A percentile compares a stretch with the other conserved stretches of the same genome.
Conservation (phyloP, 1,284 basidiomycete genomes). For the Cystobasidiaceae sp. region DNA sequence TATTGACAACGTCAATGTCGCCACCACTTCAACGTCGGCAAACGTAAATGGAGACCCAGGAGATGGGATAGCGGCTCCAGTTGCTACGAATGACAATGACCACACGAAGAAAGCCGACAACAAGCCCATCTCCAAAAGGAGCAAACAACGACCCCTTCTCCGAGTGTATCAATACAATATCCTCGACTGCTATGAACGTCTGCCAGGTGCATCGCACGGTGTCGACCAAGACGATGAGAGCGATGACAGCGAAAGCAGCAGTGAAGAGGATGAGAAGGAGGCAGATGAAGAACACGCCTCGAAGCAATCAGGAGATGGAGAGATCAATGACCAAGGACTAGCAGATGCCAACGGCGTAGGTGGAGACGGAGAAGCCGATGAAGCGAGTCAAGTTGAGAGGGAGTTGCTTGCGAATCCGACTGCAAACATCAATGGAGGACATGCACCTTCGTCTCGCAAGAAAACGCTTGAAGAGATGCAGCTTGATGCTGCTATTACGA, state of each 20-base stretch:
- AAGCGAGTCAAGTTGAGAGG: too few relatives aligned
- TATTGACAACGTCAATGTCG: neutral
- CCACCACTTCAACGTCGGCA: too few relatives aligned
- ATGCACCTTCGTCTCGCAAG: too few relatives aligned
- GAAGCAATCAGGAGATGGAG: too few relatives aligned
- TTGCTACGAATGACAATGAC: neutral
- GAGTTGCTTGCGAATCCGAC: too few relatives aligned
- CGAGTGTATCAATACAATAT: slow-evolving; percentile 23
- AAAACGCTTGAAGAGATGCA: neutral
- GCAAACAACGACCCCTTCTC: slow-evolving; percentile 1
- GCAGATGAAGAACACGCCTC: too few relatives aligned
- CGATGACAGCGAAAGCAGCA: neutral
- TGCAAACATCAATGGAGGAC: too few relatives aligned
- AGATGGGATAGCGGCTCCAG: neutral
- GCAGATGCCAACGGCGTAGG: neutral
- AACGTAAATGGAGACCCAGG: neutral
- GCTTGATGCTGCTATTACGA: slow-evolving; percentile 15
- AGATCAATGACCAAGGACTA: neutral
- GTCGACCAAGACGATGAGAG: neutral
- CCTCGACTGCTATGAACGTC: slow-evolving; percentile 13
- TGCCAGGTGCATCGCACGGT: slow-evolving; percentile 4
- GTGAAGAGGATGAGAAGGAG: neutral
- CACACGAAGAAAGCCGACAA: neutral
- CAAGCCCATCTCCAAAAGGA: neutral
- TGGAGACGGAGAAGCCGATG: too few relatives aligned